Evolutionary conservation across 192 early-diverging fungal genomes (phyloP).

Genomic region (Phycomyces blakesleeanus): DNA sequence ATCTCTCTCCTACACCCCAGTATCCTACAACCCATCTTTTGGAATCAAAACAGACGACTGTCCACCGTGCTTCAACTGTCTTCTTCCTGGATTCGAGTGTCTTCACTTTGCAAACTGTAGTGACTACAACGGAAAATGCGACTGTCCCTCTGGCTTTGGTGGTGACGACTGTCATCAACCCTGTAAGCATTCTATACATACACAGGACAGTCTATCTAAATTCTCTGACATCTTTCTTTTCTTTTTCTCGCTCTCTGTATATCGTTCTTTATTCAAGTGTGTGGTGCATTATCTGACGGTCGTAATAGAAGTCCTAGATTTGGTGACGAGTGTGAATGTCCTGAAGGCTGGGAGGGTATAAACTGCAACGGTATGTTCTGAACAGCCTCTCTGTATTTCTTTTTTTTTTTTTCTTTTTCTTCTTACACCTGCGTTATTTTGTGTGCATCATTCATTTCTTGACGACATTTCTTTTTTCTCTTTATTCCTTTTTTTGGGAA

Average conservation of each 20-base stretch:
- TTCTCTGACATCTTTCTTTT: too few species aligned
- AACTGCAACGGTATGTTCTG: slow-evolving; percentile 78
- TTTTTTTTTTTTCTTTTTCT: too few species aligned
- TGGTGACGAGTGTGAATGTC: slow-evolving; percentile 65
- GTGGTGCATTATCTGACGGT: slow-evolving; percentile 66
- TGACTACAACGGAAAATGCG: slow-evolving; percentile 68
- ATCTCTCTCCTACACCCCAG: background rate
- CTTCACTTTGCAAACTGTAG: slow-evolving; percentile 73
- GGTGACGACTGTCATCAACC: slow-evolving; percentile 74
- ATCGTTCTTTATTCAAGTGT: slow-evolving; percentile 65
- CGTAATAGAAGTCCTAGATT: slow-evolving; percentile 52
- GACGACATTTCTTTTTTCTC: too few species aligned
- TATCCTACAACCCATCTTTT: background rate
- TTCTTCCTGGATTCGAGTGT: slow-evolving; percentile 69
- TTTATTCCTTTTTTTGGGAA: too few species aligned
- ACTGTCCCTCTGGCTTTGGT: slow-evolving; percentile 75
- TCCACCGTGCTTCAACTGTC: slow-evolving; percentile 85
- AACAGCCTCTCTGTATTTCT: too few species aligned
- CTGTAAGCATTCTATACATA: slow-evolving; percentile 36
- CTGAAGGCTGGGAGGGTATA: slow-evolving; percentile 87
- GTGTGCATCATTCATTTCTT: too few species aligned
- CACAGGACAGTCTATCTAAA: background rate
- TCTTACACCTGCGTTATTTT: too few species aligned
- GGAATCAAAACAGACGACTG: slow-evolving; percentile 41
- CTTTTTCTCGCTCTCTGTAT: too few species aligned